Evolutionary conservation across 371 early-diverging fungal genomes (phyloP).

Genomic region (Chytridium lagenaria): DNA sequence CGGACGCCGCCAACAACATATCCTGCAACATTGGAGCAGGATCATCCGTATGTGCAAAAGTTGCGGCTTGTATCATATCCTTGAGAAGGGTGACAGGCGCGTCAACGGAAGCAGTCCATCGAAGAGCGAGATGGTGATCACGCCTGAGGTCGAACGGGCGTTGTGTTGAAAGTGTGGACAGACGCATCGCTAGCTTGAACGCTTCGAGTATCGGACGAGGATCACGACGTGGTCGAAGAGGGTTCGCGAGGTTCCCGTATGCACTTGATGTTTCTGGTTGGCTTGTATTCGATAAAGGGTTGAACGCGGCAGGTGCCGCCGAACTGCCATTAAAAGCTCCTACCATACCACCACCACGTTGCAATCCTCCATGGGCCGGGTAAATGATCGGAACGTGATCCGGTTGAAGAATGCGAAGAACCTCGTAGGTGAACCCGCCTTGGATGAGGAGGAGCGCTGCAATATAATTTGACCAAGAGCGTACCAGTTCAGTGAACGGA

Average conservation of each 20-base stretch:
- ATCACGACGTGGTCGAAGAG: not conserved
- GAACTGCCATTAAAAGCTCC: too few relatives aligned
- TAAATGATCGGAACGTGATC: not conserved
- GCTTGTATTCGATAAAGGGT: too few relatives aligned
- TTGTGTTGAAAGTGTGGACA: not conserved
- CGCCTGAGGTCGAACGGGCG: not conserved
- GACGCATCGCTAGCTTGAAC: too few relatives aligned
- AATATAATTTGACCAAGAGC: not conserved
- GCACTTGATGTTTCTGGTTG: too few relatives aligned
- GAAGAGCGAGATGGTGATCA: not conserved
- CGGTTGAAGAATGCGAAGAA: not conserved
- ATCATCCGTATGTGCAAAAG: not conserved
- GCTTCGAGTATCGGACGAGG: too few relatives aligned
- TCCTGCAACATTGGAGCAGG: not conserved
- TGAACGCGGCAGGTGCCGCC: too few relatives aligned
- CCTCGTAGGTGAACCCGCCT: conserved; percentile 3
- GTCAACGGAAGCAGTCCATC: not conserved
- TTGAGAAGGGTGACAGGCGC: not conserved
- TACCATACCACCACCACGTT: not conserved
- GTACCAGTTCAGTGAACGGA: not conserved
- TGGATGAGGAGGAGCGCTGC: not conserved
- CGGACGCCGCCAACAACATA: not conserved
- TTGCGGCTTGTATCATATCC: too few relatives aligned
- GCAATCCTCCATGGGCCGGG: not conserved
- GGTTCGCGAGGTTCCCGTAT: not conserved